Percentiles rank a stretch among this genome's conserved stretches.
Conservation (phyloP, 2,329 filamentous ascomycete species). For the Calonectria hawksworthii region DNA sequence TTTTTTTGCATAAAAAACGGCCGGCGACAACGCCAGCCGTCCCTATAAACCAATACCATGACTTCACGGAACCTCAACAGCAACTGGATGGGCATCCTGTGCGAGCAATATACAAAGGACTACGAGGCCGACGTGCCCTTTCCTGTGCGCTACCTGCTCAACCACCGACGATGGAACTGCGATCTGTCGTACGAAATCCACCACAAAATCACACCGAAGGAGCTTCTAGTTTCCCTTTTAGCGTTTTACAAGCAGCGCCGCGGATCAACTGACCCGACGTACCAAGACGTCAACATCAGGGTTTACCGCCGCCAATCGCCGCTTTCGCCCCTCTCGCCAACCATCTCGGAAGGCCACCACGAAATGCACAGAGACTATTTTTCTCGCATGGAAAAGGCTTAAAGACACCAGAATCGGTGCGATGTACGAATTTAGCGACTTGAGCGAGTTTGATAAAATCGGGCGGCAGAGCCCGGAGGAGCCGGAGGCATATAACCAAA, state of each 20-base stretch:
- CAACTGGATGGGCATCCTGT: conserved; percentile 33
- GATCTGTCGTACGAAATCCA: background rate
- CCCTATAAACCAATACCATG: conserved; percentile 3
- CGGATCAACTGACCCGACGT: background rate
- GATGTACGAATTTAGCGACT: background rate
- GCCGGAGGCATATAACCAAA: conserved; percentile 2
- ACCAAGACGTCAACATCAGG: background rate
- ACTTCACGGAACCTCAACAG: conserved; percentile 35
- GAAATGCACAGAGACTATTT: background rate
- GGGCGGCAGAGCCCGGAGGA: background rate
- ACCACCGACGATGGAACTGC: conserved; percentile 8
- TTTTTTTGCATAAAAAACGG: background rate
- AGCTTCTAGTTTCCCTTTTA: background rate
- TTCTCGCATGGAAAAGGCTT: background rate
- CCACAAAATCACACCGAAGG: background rate
- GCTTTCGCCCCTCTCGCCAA: background rate
- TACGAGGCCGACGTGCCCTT: conserved; percentile 43
- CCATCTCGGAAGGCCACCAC: background rate
- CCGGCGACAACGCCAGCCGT: background rate
- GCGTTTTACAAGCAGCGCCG: conserved; percentile 1
- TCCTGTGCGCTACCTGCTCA: conserved; percentile 40
- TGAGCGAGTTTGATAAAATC: background rate
- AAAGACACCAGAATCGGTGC: background rate
- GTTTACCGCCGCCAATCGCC: background rate
- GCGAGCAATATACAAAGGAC: conserved; percentile 27